Base-by-base conservation (phyloP, 1,284 basidiomycete species). In the Gastroboletus turbinatus region DNA sequence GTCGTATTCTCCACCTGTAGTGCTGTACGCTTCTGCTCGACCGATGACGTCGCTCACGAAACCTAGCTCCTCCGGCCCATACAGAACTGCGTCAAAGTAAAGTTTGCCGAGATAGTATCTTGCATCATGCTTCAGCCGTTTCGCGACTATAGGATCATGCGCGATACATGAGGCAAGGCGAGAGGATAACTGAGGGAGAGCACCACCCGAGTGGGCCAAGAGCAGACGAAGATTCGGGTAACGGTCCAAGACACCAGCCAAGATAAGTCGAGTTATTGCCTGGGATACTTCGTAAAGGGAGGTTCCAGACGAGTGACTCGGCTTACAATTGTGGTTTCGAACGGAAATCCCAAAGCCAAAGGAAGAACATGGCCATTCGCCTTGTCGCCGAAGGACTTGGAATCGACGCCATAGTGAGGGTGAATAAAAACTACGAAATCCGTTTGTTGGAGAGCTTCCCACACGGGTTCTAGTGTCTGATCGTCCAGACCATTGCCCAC, bases 361-460 rank as follows among this genome's bases (percentile, higher is more conserved):
- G 91, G 88, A 23, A 94, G 80, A 32, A 93, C 92, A 60, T 94
- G 92, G 0, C 92, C 92, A 63, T 94, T 92, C 52, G 86, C 82
- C 58, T 77, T 82, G 51, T 83, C 78, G 2, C 91, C 92, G 79
- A 87, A 94, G 13, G 81, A 82, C 54, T 77, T 78, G 25, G 73
- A 68, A 63, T 84, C 84, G 16, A 92, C 82, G 8, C 89, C 88
- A 66, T 92, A 92, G 67, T 94, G 90, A 9, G 90, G 91, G 64
- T 94, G 91, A 39, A 93, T 68, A 74, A 94, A 94, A 16, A 89
- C 80, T 21, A 91, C 85, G 4, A 94, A 78, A 2, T 81, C 82
- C 1, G 83, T 78, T 45, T 79, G 75, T 54, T 85, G 83, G 47
- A 93, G 78, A 14, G 88, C 87, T 21, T 76, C 79, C 90, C 90